Base-by-base conservation (phyloP, 225 moss, liverwort and hornwort genomes). In the Lunularia cruciata region DNA sequence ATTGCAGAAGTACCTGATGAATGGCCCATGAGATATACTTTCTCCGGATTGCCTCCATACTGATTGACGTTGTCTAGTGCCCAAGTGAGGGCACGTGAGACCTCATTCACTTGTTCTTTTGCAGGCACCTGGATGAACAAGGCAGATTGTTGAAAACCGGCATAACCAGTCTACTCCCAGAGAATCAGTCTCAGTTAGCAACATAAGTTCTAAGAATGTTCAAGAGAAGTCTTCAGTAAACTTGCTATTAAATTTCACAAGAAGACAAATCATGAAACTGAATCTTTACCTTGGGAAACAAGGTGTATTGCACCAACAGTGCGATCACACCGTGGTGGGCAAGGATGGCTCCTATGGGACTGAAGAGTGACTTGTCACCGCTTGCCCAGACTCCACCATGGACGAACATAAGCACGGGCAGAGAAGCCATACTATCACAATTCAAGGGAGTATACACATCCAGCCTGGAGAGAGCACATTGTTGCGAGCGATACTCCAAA, bases 351-450 rank as follows among this genome's bases (percentile, higher is more conserved):
- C 89, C 98, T 2, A 93, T 54, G 51, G 91, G 87, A 30, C 85
- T 85, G 61, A 88, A 98, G 54, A 91, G 83, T 66, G 82, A 80
- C 74, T 91, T 93, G 43, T 98, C 93, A 73, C 93, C 98, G 60
- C 87, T 89, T 16, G 93, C 85, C 98, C 98, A 98, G 65, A 88
- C 90, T 39, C 93, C 98, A 25, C 98, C 98, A 63, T 98, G 98
- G 38, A 98, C 81, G 60, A 91, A 93, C 65, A 98, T 67, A 25
- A 93, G 47, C 13, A 98, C 93, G 0, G 98, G 67, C 65, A 84
- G 75, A 45, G 78, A 67, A 51, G 45, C 71, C 32, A 66, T 63
- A 26, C 40, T 61, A 19, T 71, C 73, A 36, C 49, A 59, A 38
- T 68, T 60, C 22, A 30, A 47, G 32, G 93, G 93, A 30, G 85